A percentile compares a stretch with the other conserved stretches of the same genome.
These are phyloP conservation scores for Hansenula sp. DNA, from an alignment of 1,139 yeast species.

Conservation along the genomic window DNA sequence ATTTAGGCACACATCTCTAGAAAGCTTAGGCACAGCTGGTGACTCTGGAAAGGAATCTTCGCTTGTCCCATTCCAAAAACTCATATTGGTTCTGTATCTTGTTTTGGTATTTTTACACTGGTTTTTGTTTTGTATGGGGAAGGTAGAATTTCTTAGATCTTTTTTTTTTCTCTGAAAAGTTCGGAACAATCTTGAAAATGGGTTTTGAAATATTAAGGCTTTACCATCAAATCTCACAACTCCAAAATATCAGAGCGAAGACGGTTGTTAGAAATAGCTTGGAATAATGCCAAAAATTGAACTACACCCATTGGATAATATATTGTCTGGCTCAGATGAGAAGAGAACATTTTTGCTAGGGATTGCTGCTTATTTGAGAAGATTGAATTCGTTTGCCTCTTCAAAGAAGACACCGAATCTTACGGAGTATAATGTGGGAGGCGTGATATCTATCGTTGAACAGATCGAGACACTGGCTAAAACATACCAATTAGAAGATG, in stretches of 20 bases:
- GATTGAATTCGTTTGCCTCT: conserved; percentile 4
- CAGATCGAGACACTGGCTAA: conserved; percentile 5
- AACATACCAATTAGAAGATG: not conserved
- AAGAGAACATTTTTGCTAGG: conserved; percentile 1
- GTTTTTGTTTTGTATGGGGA: not conserved
- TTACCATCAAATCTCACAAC: too few species aligned
- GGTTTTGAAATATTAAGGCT: too few species aligned
- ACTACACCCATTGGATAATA: not conserved
- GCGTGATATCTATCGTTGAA: conserved; percentile 14
- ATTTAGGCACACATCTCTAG: conserved; percentile 32
- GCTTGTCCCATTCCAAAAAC: conserved; percentile 14
- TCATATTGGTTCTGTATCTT: too few species aligned
- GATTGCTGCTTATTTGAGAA: not conserved
- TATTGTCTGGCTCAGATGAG: not conserved
- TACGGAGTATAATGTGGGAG: conserved; percentile 17
- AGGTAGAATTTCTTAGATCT: not conserved
- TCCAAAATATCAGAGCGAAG: not conserved
- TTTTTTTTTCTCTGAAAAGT: not conserved
- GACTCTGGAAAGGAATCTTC: conserved; percentile 12
- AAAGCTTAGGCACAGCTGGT: conserved; percentile 13
- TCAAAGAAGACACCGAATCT: conserved; percentile 10
- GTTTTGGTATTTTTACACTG: too few species aligned
- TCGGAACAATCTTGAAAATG: not conserved
- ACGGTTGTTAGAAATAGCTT: too few species aligned
- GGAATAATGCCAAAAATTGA: not conserved